Evolutionary conservation across 371 early-diverging fungal species (phyloP).

Genomic region (Antonospora locustae): DNA sequence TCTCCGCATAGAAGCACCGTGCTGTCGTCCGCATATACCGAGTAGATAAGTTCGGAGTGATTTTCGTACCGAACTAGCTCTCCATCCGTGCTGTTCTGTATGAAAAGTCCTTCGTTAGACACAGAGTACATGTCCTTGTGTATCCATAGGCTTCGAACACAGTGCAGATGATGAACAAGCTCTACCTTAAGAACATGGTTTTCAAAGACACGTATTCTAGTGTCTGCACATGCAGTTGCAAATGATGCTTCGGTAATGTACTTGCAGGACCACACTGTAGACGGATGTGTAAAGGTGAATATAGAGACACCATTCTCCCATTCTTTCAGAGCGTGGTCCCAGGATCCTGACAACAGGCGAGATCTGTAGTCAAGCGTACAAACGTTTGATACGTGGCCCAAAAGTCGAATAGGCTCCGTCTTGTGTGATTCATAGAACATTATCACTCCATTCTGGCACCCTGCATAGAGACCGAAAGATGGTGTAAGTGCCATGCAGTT

Average conservation of each 20-base stretch:
- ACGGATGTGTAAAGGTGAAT: constrained; percentile 31
- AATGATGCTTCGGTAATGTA: constrained; percentile 27
- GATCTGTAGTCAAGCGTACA: constrained; percentile 35
- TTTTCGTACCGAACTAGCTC: constrained; percentile 17
- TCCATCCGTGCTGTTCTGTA: constrained; percentile 26
- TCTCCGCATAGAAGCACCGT: constrained; percentile 41
- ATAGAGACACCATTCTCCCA: constrained; percentile 1
- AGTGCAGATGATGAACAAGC: constrained; percentile 27
- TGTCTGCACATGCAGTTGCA: constrained; percentile 50
- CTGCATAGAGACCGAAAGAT: constrained; percentile 17
- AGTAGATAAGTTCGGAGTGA: constrained; percentile 35
- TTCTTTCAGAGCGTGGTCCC: constrained; percentile 45
- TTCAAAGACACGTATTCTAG: constrained; percentile 29
- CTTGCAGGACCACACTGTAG: constrained; percentile 40
- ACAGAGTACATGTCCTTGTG: constrained; percentile 34
- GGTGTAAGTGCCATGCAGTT: constrained; percentile 25
- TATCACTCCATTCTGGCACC: constrained; percentile 37
- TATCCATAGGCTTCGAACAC: constrained; percentile 41
- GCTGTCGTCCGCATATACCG: constrained; percentile 11
- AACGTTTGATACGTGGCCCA: constrained; percentile 44
- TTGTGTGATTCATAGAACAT: background rate
- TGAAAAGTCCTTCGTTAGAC: constrained; percentile 49
- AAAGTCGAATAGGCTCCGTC: background rate
- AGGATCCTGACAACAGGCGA: constrained; percentile 37
- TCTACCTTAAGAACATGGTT: constrained; percentile 16